A percentile compares a stretch with the other conserved stretches of the same genome.
phyloP scores from a whole-genome alignment of 202 grass and related monocot genomes.

The Brachypodium distachyon region DNA sequence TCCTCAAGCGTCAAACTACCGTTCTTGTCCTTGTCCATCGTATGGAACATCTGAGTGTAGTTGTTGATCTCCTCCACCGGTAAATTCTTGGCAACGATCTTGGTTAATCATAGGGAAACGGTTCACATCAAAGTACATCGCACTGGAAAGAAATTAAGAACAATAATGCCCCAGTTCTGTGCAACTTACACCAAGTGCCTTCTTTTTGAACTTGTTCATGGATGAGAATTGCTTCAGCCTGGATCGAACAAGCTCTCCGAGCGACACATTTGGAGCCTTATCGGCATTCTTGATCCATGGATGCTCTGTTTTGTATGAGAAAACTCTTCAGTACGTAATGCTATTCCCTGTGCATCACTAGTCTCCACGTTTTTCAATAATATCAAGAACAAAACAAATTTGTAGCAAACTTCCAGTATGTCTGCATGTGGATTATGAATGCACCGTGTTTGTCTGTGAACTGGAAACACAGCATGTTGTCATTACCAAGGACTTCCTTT shows the following conservation, averaged over 20 bases:
- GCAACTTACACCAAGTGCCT: slow-evolving; percentile 72
- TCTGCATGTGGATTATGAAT: not conserved
- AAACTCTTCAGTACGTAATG: not conserved
- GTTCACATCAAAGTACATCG: not conserved
- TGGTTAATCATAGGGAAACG: slow-evolving; percentile 17
- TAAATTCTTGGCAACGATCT: slow-evolving; percentile 76
- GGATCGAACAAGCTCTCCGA: slow-evolving; percentile 62
- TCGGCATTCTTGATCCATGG: slow-evolving; percentile 75
- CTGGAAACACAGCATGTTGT: not conserved
- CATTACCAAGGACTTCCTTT: slow-evolving; percentile 57
- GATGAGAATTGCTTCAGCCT: slow-evolving; percentile 81
- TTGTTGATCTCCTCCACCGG: slow-evolving; percentile 54
- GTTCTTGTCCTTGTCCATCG: slow-evolving; percentile 71
- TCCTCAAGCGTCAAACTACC: slow-evolving; percentile 69
- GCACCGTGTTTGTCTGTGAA: not conserved
- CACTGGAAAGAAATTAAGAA: not conserved
- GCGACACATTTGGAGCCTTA: slow-evolving; percentile 66
- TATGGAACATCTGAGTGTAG: slow-evolving; percentile 81
- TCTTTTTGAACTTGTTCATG: slow-evolving; percentile 99
- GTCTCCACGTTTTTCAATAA: not conserved
- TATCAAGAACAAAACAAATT: not conserved
- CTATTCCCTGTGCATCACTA: not conserved
- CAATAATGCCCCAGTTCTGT: not conserved
- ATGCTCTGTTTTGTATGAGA: slow-evolving; percentile 45
- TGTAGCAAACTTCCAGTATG: not conserved